Base-by-base conservation (phyloP, 2,329 filamentous ascomycete species). In the Neoascochyta sp. region DNA sequence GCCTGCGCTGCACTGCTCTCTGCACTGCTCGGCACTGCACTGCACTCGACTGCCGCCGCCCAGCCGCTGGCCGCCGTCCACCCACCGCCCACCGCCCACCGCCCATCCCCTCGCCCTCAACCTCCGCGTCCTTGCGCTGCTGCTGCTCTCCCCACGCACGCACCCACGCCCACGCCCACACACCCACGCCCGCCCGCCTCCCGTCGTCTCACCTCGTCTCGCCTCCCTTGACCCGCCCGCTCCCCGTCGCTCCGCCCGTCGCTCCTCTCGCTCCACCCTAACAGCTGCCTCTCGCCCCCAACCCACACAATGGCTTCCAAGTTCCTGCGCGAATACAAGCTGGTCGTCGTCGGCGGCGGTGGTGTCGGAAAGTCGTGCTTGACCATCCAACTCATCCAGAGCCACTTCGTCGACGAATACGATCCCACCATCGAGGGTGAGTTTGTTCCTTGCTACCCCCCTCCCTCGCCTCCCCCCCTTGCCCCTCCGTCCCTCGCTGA, bases 351-450 rank as follows among this genome's bases (percentile, higher is more conserved):
- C 49, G 92, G 92, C 55, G 92, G 93, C 58, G 92, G 92, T 76
- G 92, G 92, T 67, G 92, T 98, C 48, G 92, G 92, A 72, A 98
- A 98, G 76, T 96, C 90, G 42, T 96, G 92, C 71, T 78, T 98
- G 74, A 96, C 92, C 37, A 96, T 98, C 62, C 92, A 96, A 45
- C 66, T 73, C 45, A 73, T 73, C 54, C 69, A 73, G 71, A 90
- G 84, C 67, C 92, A 98, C 67, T 98, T 98, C 73, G 90, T 96
- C 63, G 92, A 96, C 68, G 92, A 96, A 69, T 98, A 98, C 68
- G 92, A 98, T 68, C 92, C 92, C 35, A 98, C 92, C 57, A 96
- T 98, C 61, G 92, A 98, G 85, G 92, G 92, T 89, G 67, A 52
- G 75, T 54, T 15, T 7, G 16, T 18, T 14, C n/a, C n/a, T n/a